Percentiles rank a stretch among this genome's conserved stretches.
phyloP scores from a whole-genome alignment of 179 eudicot genomes.

The Silene vulgaris region DNA sequence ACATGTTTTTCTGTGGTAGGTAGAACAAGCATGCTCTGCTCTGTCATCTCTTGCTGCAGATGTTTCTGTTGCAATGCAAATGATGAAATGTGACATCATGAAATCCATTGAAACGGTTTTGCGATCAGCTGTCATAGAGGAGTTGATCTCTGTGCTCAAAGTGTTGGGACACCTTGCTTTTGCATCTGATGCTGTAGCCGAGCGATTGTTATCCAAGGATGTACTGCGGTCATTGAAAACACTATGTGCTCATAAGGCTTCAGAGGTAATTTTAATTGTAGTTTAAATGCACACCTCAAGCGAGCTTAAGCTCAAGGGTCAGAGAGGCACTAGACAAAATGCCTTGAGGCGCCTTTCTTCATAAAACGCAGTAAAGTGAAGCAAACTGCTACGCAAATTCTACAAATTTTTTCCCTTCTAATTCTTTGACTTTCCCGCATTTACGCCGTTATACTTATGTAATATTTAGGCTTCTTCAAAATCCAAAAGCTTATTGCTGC shows the following conservation, averaged over 20 bases:
- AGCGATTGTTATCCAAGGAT: constrained; percentile 87
- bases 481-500: not conserved
- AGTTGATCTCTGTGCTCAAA: constrained; percentile 73
- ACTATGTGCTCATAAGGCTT: constrained; percentile 74
- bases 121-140: constrained; percentile 62
- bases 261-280: constrained; percentile 52
- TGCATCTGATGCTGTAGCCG: constrained; percentile 80
- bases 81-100: constrained; percentile 94
- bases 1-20: constrained; percentile 42
- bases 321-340: not conserved
- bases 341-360: not conserved
- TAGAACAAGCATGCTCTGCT: constrained; percentile 96
- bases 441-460: not conserved
- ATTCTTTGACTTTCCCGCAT: not conserved
- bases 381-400: not conserved
- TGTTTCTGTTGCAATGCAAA: constrained; percentile 67
- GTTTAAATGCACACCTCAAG: not conserved
- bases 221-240: constrained; percentile 69
- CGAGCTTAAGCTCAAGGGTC: not conserved
- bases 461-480: not conserved
- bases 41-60: constrained; percentile 91
- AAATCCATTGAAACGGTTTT: constrained; percentile 78
- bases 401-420: not conserved
- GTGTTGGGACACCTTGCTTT: constrained; percentile 81
- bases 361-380: not conserved